Conservation (phyloP, 805 yeast species). For the Yamadazyma laniorum region DNA sequence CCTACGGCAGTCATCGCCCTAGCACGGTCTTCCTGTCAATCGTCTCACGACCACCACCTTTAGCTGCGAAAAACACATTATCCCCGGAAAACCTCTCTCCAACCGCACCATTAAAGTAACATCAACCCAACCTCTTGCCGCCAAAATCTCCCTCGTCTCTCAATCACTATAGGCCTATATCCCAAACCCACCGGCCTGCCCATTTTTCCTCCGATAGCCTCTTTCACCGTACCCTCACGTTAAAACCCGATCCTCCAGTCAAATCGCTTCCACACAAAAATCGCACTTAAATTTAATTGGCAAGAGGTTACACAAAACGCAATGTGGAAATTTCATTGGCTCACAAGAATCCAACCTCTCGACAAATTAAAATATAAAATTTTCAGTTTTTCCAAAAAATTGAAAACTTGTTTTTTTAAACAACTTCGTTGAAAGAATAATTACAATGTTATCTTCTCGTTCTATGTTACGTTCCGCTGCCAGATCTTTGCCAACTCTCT, state of each 20-base stretch:
- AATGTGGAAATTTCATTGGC: slow-evolving; percentile 13
- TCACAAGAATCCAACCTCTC: slow-evolving; percentile 11
- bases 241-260: slow-evolving; percentile 6
- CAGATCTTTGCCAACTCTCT: slow-evolving; percentile 61
- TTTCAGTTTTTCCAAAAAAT: slow-evolving; percentile 16
- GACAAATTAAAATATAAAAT: slow-evolving; percentile 18
- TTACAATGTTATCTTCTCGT: slow-evolving; percentile 75
- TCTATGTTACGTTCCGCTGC: slow-evolving; percentile 82
- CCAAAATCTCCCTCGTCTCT: too few relatives aligned
- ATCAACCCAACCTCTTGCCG: too few relatives aligned
- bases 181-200: too few relatives aligned
- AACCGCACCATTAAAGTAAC: too few relatives aligned
- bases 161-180: too few relatives aligned
- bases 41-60: too few relatives aligned
- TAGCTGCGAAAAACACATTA: too few relatives aligned
- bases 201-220: not conserved
- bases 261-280: not conserved
- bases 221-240: not conserved
- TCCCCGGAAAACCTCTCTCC: not conserved
- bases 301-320: slow-evolving; percentile 10
- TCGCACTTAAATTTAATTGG: slow-evolving; percentile 3
- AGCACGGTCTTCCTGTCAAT: too few relatives aligned
- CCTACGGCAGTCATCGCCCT: too few relatives aligned
- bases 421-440: slow-evolving; percentile 8
- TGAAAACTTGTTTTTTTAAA: slow-evolving; percentile 10